Conservation (phyloP, 805 yeast species). For the Tetrapisispora pingtungensis region DNA sequence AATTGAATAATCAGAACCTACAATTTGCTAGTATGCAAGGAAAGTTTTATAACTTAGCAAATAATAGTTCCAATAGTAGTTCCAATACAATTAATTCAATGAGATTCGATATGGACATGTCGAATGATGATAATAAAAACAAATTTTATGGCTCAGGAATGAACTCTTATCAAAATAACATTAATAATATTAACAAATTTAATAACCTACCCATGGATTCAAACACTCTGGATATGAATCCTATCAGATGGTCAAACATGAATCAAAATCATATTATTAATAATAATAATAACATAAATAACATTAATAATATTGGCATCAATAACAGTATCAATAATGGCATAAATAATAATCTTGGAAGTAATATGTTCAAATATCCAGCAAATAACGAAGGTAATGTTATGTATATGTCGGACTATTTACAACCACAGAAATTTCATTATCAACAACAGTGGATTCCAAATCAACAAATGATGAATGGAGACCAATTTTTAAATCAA, state of each 20-base stretch:
- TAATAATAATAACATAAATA: not conserved
- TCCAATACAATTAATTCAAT: not conserved
- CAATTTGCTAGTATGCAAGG: not conserved
- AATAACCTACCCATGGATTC: not conserved
- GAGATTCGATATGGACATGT: not conserved
- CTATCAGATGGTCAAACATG: not conserved
- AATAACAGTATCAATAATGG: not conserved
- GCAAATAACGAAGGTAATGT: not conserved
- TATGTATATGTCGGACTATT: not conserved
- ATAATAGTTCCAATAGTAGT: not conserved
- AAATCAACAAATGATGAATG: not conserved
- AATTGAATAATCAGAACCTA: not conserved
- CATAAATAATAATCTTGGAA: not conserved
- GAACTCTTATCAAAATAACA: not conserved
- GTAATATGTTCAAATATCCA: not conserved
- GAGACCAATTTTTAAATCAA: not conserved
- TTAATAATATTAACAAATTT: not conserved
- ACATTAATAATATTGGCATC: not conserved
- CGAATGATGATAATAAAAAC: not conserved
- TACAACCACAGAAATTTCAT: not conserved
- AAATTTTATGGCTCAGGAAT: not conserved
- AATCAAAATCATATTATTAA: not conserved
- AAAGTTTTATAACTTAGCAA: not conserved
- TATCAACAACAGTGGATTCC: not conserved
- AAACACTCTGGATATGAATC: not conserved